Conservation (phyloP, 768 basidiomycete genomes). For the Vararia minispora region DNA sequence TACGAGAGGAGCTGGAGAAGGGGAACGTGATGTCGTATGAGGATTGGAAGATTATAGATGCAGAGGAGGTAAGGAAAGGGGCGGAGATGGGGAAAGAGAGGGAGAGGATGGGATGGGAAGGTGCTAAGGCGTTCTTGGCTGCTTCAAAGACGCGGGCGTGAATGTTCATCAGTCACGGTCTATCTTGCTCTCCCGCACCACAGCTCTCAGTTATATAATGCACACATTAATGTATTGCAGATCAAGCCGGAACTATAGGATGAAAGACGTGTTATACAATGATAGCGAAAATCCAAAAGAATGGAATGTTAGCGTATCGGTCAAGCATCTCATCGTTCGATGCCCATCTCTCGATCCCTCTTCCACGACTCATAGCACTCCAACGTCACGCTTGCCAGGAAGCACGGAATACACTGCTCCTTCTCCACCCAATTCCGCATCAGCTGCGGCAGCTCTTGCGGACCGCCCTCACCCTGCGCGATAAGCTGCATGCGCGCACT, state of each 20-base stretch:
- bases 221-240: too few relatives aligned
- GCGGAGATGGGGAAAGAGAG: conserved; percentile 51
- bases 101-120: conserved; percentile 66
- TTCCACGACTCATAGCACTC: conserved; percentile 80
- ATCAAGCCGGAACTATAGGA: too few relatives aligned
- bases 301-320: too few relatives aligned
- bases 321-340: not conserved
- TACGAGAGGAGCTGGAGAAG: conserved; percentile 36
- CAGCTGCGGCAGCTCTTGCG: conserved; percentile 60
- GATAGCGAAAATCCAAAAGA: too few relatives aligned
- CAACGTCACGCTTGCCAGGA: conserved; percentile 79
- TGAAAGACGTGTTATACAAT: too few relatives aligned
- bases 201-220: too few relatives aligned
- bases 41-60: conserved; percentile 69
- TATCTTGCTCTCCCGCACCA: too few relatives aligned
- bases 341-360: conserved; percentile 14
- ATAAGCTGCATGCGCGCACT: conserved; percentile 57
- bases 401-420: conserved; percentile 80
- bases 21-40: conserved; percentile 50
- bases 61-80: conserved; percentile 58
- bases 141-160: too few relatives aligned
- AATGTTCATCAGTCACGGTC: too few relatives aligned
- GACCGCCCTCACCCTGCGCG: conserved; percentile 63
- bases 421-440: conserved; percentile 82
- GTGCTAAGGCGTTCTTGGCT: conserved; percentile 28